phyloP scores from a whole-genome alignment of 805 yeast genomes.

The Maudiozyma bulderi region DNA sequence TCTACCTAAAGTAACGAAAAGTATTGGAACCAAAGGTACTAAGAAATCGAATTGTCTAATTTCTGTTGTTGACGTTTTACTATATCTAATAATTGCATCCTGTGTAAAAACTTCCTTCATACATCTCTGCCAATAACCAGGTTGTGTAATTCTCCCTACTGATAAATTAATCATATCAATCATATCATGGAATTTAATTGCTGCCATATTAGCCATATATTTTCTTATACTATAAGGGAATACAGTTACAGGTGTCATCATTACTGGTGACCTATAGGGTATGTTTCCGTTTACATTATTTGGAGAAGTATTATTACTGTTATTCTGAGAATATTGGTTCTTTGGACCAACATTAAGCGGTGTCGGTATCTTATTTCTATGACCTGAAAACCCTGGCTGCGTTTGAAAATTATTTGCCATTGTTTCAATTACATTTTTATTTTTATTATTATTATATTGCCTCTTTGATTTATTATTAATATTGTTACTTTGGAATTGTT shows the following conservation, averaged over 20 bases:
- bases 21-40: conserved; percentile 8
- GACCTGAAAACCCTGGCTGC: background rate
- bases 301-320: background rate
- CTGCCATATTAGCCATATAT: conserved; percentile 40
- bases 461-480: background rate
- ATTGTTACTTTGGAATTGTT: background rate
- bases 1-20: conserved; percentile 43
- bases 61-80: conserved; percentile 38
- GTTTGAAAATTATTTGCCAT: background rate
- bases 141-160: conserved; percentile 34
- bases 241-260: background rate
- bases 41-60: conserved; percentile 55
- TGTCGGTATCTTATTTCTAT: background rate
- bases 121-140: conserved; percentile 42
- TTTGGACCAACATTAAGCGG: background rate
- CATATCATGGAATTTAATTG: conserved; percentile 40
- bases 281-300: background rate
- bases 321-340: background rate
- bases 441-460: background rate
- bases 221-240: conserved; percentile 22
- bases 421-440: background rate
- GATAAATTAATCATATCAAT: conserved; percentile 38
- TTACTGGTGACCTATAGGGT: background rate
- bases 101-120: conserved; percentile 45
- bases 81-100: conserved; percentile 38